Base-by-base conservation (phyloP, 805 yeast species). In the Ogataea populi-albae region DNA sequence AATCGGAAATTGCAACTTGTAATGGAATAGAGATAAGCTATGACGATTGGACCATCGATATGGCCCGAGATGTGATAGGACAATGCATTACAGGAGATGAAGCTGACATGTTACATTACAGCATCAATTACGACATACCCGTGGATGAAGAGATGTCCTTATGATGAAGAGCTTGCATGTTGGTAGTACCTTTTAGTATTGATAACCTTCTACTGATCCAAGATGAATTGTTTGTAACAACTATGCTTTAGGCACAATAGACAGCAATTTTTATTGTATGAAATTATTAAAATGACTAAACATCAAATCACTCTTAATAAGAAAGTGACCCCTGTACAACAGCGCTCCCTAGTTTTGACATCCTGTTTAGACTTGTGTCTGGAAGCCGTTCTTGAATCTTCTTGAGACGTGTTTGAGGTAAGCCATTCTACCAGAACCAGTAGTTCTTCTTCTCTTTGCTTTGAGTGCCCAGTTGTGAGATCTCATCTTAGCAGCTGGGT, bases 371-470 rank as follows among this genome's bases (percentile, higher is more conserved):
- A 43, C 56, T 47, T 55, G 57, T 62, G 95, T 68, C 74, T 86
- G 96, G 96, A 93, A 93, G 70, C 88, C 95, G 82, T 91, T 91
- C 86, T 89, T 86, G 86, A 91, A 91, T 79, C 88, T 86, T 82
- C 98, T 89, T 60, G 93, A 75, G 62, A 93, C 95, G 74, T 81
- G 82, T 81, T 91, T 93, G 74, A 93, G 81, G 88, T 91, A 79
- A 71, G 89, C 78, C 94, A 87, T 86, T 79, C 98, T 94, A 76
- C 98, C 98, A 71, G 98, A 81, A 80, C 98, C 98, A 61, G 97
- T 89, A 59, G 98, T 93, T 73, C 85, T 84, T 86, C 98, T 88
- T 87, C 98, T 88, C 84, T 89, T 86, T 67, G 97, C 96, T 85
- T 93, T 93, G 58, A 75, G 74, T 72, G 94, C 96, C 98, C 98